Conservation (phyloP, 306 rosid genomes). For the Cucumis melo region DNA sequence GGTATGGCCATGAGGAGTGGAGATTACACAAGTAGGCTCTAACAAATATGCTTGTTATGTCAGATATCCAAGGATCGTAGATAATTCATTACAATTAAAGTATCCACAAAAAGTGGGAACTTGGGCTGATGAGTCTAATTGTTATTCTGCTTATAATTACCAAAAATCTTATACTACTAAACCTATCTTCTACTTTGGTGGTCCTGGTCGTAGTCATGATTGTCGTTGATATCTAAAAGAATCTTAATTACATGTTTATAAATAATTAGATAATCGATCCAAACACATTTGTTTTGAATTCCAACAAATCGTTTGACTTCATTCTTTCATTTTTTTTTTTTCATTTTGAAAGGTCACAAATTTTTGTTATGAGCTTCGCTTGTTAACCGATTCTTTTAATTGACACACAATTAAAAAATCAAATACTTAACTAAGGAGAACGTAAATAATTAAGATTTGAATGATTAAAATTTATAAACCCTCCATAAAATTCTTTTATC, state of each 20-base stretch:
- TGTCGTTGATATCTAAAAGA: constrained; percentile 17
- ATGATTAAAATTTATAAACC: background rate
- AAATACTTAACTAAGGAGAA: no score
- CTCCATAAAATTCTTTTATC: no score
- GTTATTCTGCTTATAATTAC: constrained; percentile 24
- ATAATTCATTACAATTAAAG: constrained; percentile 26
- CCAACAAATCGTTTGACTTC: no score
- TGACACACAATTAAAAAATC: no score
- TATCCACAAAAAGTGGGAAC: constrained; percentile 21
- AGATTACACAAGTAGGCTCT: background rate
- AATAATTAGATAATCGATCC: no score
- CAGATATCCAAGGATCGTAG: constrained; percentile 18
- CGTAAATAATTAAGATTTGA: background rate
- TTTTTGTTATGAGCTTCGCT: no score
- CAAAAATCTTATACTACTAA: background rate
- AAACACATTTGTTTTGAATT: no score
- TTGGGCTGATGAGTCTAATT: constrained; percentile 16
- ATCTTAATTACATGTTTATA: no score
- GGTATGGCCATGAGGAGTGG: constrained; percentile 61
- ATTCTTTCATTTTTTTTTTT: no score
- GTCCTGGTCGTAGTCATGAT: constrained; percentile 23
- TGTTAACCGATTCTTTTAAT: no score
- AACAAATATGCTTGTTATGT: constrained; percentile 19
- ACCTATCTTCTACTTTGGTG: constrained; percentile 46
- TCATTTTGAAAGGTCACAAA: no score